Percentiles rank a stretch among this genome's conserved stretches.
phyloP scores from a whole-genome alignment of 1,284 basidiomycete species.

The Chiua sp. region DNA sequence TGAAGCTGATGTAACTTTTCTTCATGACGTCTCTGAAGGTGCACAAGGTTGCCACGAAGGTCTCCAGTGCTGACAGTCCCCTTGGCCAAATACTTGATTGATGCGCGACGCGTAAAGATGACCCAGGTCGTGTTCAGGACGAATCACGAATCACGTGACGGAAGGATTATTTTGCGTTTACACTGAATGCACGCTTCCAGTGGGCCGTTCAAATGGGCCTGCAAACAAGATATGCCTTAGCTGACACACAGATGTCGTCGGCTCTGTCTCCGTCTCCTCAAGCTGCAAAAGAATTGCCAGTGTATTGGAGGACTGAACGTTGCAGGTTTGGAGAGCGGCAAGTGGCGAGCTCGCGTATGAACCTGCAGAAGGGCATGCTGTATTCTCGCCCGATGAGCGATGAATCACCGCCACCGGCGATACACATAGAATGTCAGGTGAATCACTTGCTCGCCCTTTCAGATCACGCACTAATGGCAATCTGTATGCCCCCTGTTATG shows the following conservation, averaged over 20 bases:
- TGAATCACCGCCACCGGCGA: slow-evolving; percentile 40
- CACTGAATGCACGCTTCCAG: too few relatives aligned
- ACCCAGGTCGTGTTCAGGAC: too few relatives aligned
- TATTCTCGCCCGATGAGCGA: slow-evolving; percentile 38
- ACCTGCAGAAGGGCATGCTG: slow-evolving; percentile 34
- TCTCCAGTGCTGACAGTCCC: too few relatives aligned
- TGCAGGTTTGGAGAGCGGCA: slow-evolving; percentile 35
- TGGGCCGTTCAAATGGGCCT: slow-evolving; percentile 32
- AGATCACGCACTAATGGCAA: slow-evolving; percentile 38
- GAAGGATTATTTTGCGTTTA: too few relatives aligned
- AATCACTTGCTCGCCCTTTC: slow-evolving; percentile 32
- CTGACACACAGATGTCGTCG: slow-evolving; percentile 37
- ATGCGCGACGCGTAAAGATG: too few relatives aligned
- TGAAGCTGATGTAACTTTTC: too few relatives aligned
- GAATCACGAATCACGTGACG: too few relatives aligned
- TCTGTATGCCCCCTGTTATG: slow-evolving; percentile 37
- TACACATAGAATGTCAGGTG: slow-evolving; percentile 37
- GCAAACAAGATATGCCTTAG: slow-evolving; percentile 21
- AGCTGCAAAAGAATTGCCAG: slow-evolving; percentile 32
- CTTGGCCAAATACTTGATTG: too few relatives aligned
- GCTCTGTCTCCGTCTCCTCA: slow-evolving; percentile 36
- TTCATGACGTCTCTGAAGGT: too few relatives aligned
- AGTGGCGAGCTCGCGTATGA: slow-evolving; percentile 30
- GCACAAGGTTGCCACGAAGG: too few relatives aligned
- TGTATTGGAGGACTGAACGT: slow-evolving; percentile 36